Percentiles rank a stretch among this genome's conserved stretches.
These are phyloP conservation scores for Metschnikowia cerradonensis DNA, from an alignment of 805 yeast species.

Conservation along the genomic window DNA sequence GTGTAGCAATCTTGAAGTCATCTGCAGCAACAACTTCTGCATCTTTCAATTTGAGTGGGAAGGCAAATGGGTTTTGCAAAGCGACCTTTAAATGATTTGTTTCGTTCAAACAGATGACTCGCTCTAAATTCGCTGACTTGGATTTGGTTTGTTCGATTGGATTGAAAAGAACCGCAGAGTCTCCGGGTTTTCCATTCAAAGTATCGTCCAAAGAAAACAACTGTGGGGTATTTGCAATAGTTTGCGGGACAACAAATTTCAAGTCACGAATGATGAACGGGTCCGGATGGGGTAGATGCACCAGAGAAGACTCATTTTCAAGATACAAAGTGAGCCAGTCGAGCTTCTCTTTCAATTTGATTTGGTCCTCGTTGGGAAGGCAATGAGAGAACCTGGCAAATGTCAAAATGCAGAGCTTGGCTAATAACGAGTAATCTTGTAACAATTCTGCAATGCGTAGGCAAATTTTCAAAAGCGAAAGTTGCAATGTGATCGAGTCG, in stretches of 20 bases:
- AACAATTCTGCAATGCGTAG: conserved; percentile 51
- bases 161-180: conserved; percentile 38
- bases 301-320: conserved; percentile 22
- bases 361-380: conserved; percentile 57
- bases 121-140: conserved; percentile 46
- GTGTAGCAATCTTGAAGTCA: conserved; percentile 26
- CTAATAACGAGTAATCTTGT: conserved; percentile 37
- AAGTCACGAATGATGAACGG: conserved; percentile 56
- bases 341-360: conserved; percentile 32
- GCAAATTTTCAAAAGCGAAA: conserved; percentile 50
- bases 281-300: conserved; percentile 63
- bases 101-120: conserved; percentile 43
- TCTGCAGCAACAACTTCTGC: conserved; percentile 38
- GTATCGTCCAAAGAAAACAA: conserved; percentile 6
- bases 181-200: neutral
- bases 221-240: conserved; percentile 2
- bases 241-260: conserved; percentile 20
- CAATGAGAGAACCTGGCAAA: conserved; percentile 54
- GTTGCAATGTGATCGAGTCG: conserved; percentile 55
- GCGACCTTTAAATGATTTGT: conserved; percentile 51
- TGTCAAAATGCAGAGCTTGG: conserved; percentile 48
- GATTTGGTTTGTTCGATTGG: conserved; percentile 37
- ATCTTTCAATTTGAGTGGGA: conserved; percentile 59
- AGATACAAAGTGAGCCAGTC: conserved; percentile 20
- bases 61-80: conserved; percentile 76